These are phyloP conservation scores for Pascua sp. DNA, from an alignment of 1,284 basidiomycete genomes.

Conservation along the genomic window DNA sequence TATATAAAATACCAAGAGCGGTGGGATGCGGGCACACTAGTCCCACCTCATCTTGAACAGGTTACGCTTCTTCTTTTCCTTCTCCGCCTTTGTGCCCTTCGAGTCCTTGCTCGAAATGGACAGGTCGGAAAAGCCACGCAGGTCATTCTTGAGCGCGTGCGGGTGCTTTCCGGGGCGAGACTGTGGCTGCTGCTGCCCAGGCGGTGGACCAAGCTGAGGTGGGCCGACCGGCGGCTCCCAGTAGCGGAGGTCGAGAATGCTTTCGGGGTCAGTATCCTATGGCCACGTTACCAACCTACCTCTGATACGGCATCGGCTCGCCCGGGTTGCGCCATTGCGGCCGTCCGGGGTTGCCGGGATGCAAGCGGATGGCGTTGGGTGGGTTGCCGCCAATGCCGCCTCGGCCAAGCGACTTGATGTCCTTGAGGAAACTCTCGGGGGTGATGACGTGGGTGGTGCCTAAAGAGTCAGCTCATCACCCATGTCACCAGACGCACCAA, in stretches of 20 bases:
- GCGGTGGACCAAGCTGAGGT: constrained; percentile 40
- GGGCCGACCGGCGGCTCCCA: constrained; percentile 49
- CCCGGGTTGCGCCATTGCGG: constrained; percentile 58
- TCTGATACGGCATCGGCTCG: constrained; percentile 66
- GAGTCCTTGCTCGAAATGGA: constrained; percentile 19
- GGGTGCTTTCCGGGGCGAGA: constrained; percentile 14
- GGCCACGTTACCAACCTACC: constrained; percentile 44
- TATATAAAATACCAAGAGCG: too few relatives aligned
- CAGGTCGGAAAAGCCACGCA: constrained; percentile 10
- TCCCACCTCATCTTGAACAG: constrained; percentile 57
- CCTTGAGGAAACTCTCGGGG: constrained; percentile 78
- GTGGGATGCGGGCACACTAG: constrained; percentile 1
- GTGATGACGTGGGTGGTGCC: constrained; percentile 87
- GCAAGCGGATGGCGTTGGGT: constrained; percentile 64
- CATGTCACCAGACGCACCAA: constrained; percentile 59
- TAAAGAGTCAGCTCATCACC: constrained; percentile 37
- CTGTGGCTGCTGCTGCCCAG: constrained; percentile 27
- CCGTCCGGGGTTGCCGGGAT: constrained; percentile 47
- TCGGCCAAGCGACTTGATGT: constrained; percentile 78
- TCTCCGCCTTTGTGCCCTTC: constrained; percentile 47
- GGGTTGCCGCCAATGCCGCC: constrained; percentile 63
- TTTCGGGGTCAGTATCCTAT: constrained; percentile 9
- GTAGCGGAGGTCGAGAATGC: constrained; percentile 45
- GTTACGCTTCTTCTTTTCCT: constrained; percentile 61
- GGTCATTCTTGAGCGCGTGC: constrained; percentile 14